phyloP scores from a whole-genome alignment of 148 eudicot species.

The Nepenthes mirabilis region DNA sequence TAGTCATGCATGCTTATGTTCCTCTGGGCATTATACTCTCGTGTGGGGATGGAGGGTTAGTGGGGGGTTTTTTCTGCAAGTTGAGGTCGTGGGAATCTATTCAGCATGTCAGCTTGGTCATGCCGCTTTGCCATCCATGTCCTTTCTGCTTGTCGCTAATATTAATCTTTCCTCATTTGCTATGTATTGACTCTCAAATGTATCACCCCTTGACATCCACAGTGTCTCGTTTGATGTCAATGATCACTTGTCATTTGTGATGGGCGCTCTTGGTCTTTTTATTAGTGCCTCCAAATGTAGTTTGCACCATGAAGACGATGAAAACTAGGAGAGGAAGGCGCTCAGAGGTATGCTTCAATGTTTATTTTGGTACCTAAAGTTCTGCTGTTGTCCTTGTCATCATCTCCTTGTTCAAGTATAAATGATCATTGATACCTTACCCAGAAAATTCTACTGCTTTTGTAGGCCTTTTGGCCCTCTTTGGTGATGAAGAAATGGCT shows the following conservation, averaged over 20 bases:
- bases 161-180: too few relatives aligned
- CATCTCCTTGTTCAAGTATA: not conserved
- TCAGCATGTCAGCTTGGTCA: too few relatives aligned
- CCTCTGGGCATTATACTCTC: too few relatives aligned
- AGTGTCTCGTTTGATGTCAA: too few relatives aligned
- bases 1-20: too few relatives aligned
- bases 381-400: not conserved
- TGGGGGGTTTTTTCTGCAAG: too few relatives aligned
- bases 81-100: too few relatives aligned
- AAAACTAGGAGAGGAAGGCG: constrained; percentile 38
- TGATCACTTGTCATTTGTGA: not conserved
- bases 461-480: constrained; percentile 80
- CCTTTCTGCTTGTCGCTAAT: too few relatives aligned
- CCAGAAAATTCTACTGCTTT: not conserved
- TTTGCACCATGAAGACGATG: constrained; percentile 14
- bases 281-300: not conserved
- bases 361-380: not conserved
- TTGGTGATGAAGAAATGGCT: constrained; percentile 95
- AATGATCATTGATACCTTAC: not conserved
- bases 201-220: too few relatives aligned
- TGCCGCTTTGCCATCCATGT: too few relatives aligned
- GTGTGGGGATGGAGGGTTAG: too few relatives aligned
- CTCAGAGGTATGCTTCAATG: constrained; percentile 40
- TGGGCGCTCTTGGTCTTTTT: not conserved
- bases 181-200: too few relatives aligned